Conservation (phyloP, 73 alveolate species). For the Paramecium sexaurelia region DNA sequence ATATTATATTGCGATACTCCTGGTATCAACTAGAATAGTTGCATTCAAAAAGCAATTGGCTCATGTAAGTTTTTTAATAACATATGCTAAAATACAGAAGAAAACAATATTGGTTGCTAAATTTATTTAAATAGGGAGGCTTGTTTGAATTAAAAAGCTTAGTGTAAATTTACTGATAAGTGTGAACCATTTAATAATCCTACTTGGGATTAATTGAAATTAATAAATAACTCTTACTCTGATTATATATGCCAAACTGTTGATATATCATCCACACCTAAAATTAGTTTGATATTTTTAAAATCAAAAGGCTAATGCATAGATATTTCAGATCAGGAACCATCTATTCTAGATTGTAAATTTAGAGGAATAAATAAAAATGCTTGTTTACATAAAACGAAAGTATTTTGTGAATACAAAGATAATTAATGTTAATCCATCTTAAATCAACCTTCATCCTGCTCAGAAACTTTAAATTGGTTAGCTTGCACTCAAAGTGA, state of each 20-base stretch:
- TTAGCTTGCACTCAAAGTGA: not conserved
- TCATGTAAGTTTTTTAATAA: not conserved
- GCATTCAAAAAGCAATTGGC: not conserved
- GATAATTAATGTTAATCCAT: not conserved
- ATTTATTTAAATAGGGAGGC: not conserved
- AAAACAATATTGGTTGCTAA: not conserved
- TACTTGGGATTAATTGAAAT: not conserved
- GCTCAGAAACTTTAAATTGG: not conserved
- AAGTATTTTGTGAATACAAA: not conserved
- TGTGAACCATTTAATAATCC: not conserved
- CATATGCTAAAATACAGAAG: not conserved
- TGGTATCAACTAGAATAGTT: not conserved
- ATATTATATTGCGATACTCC: not conserved
- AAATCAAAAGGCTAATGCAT: not conserved
- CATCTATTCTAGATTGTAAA: not conserved
- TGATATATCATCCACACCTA: not conserved
- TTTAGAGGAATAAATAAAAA: not conserved
- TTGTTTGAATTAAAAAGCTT: not conserved
- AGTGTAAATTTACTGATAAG: not conserved
- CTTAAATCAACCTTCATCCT: not conserved
- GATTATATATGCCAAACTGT: not conserved
- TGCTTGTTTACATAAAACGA: conserved; percentile 38
- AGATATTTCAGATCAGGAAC: not conserved
- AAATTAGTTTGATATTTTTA: not conserved
- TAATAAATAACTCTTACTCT: not conserved